Evolutionary conservation across 2,329 filamentous ascomycete species (phyloP).

Genomic region (Aureobasidium sp.): DNA sequence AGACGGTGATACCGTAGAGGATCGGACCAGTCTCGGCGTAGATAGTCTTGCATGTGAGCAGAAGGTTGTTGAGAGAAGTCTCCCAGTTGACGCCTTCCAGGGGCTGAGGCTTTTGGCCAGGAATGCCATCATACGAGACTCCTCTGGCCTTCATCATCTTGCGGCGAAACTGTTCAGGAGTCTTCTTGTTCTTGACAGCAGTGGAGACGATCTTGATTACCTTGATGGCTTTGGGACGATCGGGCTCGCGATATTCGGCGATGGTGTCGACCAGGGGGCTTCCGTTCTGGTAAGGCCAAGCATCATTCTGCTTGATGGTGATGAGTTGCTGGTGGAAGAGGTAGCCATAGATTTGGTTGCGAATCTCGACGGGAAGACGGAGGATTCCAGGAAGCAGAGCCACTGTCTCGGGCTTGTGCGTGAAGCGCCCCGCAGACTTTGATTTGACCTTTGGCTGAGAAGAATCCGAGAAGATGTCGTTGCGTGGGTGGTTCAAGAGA

Average conservation of each 20-base stretch:
- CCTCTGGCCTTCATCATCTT: background rate
- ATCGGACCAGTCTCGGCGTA: background rate
- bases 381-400: background rate
- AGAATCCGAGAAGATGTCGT: background rate
- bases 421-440: background rate
- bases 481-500: background rate
- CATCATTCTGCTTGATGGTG: background rate
- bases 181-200: background rate
- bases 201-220: background rate
- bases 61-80: background rate
- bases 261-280: background rate
- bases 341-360: slow-evolving; percentile 12
- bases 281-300: background rate
- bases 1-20: background rate
- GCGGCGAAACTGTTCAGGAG: background rate
- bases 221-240: background rate
- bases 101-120: background rate
- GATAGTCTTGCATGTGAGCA: background rate
- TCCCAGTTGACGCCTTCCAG: background rate
- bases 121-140: background rate
- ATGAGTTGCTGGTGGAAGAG: background rate
- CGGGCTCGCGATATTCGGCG: background rate
- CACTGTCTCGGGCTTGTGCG: background rate
- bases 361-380: background rate
- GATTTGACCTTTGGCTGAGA: background rate